These are phyloP conservation scores for Quercus wislizeni DNA, from an alignment of 306 rosid species.

Conservation along the genomic window DNA sequence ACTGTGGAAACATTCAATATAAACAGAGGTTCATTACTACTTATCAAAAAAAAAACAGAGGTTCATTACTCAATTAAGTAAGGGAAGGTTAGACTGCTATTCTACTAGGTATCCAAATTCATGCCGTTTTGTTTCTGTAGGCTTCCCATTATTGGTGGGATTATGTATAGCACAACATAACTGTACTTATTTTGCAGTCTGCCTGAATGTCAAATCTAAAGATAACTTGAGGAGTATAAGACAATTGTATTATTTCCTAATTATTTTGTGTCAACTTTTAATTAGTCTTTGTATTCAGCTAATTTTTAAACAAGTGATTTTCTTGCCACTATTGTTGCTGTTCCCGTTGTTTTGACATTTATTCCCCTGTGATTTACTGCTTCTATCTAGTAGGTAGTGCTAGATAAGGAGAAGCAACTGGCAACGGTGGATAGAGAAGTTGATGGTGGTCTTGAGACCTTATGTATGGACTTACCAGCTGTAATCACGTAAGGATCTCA, in stretches of 20 bases:
- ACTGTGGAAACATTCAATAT: background rate
- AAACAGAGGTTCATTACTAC: background rate
- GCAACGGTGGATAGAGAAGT: slow-evolving; percentile 92
- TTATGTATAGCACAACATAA: background rate
- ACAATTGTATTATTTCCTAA: background rate
- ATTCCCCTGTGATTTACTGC: slow-evolving; percentile 31
- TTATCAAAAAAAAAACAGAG: too few species aligned
- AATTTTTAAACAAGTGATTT: background rate
- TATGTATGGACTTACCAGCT: slow-evolving; percentile 77
- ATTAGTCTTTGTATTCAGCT: background rate
- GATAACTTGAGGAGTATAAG: background rate
- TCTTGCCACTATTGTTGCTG: background rate
- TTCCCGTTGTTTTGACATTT: background rate
- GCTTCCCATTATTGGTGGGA: background rate
- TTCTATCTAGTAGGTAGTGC: slow-evolving; percentile 81
- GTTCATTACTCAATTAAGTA: background rate
- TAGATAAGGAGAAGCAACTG: slow-evolving; percentile 73
- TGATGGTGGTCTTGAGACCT: slow-evolving; percentile 87
- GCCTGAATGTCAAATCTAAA: background rate
- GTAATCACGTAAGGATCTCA: slow-evolving; percentile 75
- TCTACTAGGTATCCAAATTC: background rate
- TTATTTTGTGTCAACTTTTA: background rate
- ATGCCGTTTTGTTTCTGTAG: background rate
- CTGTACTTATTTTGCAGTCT: background rate
- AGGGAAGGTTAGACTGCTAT: background rate